These are phyloP conservation scores for Sporisorium sorghi DNA, from an alignment of 1,284 basidiomycete genomes.

Conservation along the genomic window DNA sequence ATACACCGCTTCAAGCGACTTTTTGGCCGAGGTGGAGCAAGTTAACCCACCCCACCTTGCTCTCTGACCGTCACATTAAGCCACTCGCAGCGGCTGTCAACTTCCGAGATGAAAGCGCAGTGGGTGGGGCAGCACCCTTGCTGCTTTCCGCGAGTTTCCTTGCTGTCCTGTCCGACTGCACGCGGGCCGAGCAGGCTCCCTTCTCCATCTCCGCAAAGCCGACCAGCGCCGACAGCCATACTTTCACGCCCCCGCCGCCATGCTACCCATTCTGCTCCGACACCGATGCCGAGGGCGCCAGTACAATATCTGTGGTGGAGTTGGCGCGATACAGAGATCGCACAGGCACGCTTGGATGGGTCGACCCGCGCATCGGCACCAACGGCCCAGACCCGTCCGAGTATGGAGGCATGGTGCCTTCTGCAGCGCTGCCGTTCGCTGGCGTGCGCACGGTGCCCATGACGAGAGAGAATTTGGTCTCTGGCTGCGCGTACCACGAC, in stretches of 20 bases:
- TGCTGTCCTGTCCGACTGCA: neutral
- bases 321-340: conserved; percentile 18
- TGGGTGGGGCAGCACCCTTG: neutral
- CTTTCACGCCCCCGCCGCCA: neutral
- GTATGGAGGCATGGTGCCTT: conserved; percentile 54
- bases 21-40: neutral
- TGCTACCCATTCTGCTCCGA: conserved; percentile 41
- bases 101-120: neutral
- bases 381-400: conserved; percentile 50
- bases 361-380: conserved; percentile 56
- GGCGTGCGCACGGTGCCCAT: conserved; percentile 37
- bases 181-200: conserved; percentile 12
- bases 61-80: conserved; percentile 4
- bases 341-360: conserved; percentile 31
- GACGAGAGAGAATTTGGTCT: conserved; percentile 46
- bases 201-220: conserved; percentile 8
- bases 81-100: neutral
- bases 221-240: no score
- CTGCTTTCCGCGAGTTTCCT: neutral
- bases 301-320: conserved; percentile 15
- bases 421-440: conserved; percentile 43
- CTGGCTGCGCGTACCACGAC: conserved; percentile 48
- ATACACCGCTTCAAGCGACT: neutral
- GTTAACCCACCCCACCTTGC: no score
- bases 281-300: neutral